These are phyloP conservation scores for Entomophthora muscae DNA, from an alignment of 371 early-diverging fungal species.

Conservation along the genomic window DNA sequence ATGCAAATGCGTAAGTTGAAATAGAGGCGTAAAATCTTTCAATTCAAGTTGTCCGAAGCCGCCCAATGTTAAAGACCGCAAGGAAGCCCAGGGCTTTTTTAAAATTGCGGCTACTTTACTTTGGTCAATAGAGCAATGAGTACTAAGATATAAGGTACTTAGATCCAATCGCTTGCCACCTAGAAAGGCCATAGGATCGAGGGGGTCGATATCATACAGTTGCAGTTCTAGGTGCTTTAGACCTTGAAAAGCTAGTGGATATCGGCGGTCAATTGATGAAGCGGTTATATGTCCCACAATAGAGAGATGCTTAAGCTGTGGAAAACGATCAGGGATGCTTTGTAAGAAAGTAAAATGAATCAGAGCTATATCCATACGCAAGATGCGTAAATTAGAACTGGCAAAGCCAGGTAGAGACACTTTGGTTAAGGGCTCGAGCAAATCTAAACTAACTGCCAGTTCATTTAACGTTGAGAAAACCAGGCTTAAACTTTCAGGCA, in stretches of 20 bases:
- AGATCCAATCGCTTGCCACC: background rate
- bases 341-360: background rate
- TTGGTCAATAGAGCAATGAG: background rate
- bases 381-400: background rate
- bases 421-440: background rate
- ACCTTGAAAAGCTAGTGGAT: background rate
- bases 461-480: background rate
- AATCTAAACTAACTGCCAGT: background rate
- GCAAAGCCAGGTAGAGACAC: background rate
- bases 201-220: background rate
- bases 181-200: background rate
- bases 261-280: background rate
- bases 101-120: background rate
- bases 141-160: background rate
- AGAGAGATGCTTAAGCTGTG: background rate
- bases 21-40: background rate
- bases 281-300: background rate
- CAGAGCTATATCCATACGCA: background rate
- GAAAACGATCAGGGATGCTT: background rate
- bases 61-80: background rate
- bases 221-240: background rate
- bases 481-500: background rate
- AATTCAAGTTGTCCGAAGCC: background rate
- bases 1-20: background rate
- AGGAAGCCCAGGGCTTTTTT: background rate